Base-by-base conservation (phyloP, 2,329 filamentous ascomycete genomes). In the Xylaria sp. region DNA sequence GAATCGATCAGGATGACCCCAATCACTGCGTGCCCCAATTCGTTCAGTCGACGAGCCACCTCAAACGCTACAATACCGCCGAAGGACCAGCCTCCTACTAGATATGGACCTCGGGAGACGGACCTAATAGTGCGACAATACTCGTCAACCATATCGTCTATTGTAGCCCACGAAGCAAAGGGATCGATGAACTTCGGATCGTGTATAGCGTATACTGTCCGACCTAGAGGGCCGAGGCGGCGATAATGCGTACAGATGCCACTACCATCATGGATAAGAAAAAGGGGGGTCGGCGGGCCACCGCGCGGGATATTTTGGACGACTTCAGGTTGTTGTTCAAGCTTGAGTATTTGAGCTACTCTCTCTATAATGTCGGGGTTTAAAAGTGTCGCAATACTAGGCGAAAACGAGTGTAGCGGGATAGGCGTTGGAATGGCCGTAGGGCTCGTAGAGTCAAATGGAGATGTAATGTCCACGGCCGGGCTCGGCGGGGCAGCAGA, bases 61-160 rank as follows among this genome's bases (percentile, higher is more conserved):
- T 86, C 83, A 71, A 83, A 89, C 14, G 87, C 86, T 60, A 85
- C 82, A 48, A 88, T 84, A 11, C 87, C 86, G 39, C 88, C 88
- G 4, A 85, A 86, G 17, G 84, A 88, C 87, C 87, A 89, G n/a
- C 88, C 54, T 87, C 64, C 84, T 85, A 0, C 88, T 78, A 60
- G 82, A 78, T 75, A 87, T 88, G 1, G 85, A 83, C 0, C 86
- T 27, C 14, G 50, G 21, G 45, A 36, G 19, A 27, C 34, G 8
- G 53, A 36, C 32, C 12, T 55, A 24, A 55, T 55, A n/a, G 34
- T 45, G 30, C 34, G 61, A 17, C 58, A 60, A 21, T 72, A 72
- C 12, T 61, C 32, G 17, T 70, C 50, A 30, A 68, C 69, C 69
- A 71, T 71, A 36, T 64, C 64, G 24, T 24, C 57, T 27, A 71